Evolutionary conservation across 306 rosid genomes (phyloP).

Genomic region (Cucurbita moschata): DNA sequence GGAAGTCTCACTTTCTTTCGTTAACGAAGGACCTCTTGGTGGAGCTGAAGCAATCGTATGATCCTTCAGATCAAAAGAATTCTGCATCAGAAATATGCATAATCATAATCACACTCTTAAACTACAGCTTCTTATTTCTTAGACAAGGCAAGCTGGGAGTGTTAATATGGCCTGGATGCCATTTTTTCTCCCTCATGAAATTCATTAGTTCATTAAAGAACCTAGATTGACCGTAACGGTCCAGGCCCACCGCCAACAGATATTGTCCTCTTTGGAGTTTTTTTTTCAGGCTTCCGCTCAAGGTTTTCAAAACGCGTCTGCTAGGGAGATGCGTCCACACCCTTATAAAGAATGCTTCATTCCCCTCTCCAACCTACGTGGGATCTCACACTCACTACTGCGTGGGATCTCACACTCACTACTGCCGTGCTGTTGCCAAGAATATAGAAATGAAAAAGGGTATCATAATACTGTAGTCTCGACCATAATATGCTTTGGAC

Average conservation of each 20-base stretch:
- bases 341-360: no score
- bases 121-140: not conserved
- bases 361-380: no score
- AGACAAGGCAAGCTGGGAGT: not conserved
- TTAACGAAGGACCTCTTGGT: conserved; percentile 15
- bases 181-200: not conserved
- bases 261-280: no score
- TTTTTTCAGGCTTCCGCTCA: no score
- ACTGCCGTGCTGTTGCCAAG: not conserved
- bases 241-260: no score
- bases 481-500: not conserved
- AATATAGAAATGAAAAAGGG: not conserved
- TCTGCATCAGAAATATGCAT: conserved; percentile 22
- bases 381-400: not conserved
- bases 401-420: not conserved
- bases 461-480: not conserved
- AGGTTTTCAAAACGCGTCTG: no score
- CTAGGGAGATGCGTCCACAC: no score
- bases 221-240: not conserved
- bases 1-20: conserved; percentile 23
- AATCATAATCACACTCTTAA: not conserved
- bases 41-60: conserved; percentile 12
- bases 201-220: not conserved
- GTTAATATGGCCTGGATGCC: not conserved
- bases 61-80: conserved; percentile 26